Evolutionary conservation across 2,329 filamentous ascomycete species (phyloP).

Genomic region (Diaporthe eres): DNA sequence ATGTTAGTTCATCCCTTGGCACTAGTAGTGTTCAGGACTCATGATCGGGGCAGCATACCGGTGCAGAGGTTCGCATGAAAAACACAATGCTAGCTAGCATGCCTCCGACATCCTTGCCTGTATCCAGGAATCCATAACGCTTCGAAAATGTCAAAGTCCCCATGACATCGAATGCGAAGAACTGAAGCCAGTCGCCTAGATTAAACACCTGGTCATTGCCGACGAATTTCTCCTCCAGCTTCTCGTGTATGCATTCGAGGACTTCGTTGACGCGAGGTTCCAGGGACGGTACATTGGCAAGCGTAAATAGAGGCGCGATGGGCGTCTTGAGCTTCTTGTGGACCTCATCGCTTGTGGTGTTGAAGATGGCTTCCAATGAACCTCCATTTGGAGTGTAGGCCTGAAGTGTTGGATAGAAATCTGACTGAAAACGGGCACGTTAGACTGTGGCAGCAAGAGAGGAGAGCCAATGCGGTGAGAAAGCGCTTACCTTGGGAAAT

Average conservation of each 20-base stretch:
- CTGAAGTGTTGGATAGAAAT: constrained; percentile 48
- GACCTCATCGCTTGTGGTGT: constrained; percentile 48
- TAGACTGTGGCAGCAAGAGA: not conserved
- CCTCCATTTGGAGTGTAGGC: constrained; percentile 45
- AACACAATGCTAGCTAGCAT: constrained; percentile 46
- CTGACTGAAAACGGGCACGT: constrained; percentile 38
- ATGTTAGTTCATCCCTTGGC: not conserved
- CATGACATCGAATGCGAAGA: constrained; percentile 53
- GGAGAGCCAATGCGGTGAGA: not conserved
- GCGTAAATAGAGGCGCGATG: constrained; percentile 46
- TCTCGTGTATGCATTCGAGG: constrained; percentile 39
- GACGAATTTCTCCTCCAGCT: constrained; percentile 43
- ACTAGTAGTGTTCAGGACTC: too few species aligned
- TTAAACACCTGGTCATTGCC: constrained; percentile 34
- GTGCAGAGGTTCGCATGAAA: constrained; percentile 45
- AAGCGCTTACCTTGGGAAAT: constrained; percentile 44
- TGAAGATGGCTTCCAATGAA: constrained; percentile 48
- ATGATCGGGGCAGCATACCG: constrained; percentile 42
- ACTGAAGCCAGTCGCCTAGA: constrained; percentile 50
- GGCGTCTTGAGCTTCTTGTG: constrained; percentile 49
- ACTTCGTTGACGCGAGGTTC: constrained; percentile 46
- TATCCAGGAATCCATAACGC: constrained; percentile 49
- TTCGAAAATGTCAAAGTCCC: constrained; percentile 49
- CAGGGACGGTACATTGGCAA: constrained; percentile 44
- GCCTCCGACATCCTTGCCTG: constrained; percentile 47